Conservation (phyloP, 1,284 basidiomycete species). For the Ustilago curta region DNA sequence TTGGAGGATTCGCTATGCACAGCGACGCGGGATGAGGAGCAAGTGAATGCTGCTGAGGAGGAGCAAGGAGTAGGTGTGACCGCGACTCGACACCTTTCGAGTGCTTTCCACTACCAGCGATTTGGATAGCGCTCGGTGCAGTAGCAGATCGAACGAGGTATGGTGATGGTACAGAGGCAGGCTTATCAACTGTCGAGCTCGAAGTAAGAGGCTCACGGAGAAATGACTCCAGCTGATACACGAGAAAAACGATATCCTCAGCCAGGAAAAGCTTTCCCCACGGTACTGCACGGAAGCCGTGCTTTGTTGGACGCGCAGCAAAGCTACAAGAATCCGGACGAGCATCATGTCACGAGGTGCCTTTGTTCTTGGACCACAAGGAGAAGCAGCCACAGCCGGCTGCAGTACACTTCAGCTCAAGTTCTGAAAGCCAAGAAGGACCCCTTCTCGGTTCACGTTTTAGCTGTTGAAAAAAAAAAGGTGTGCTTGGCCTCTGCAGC, state of each 20-base stretch:
- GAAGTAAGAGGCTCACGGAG: too few species aligned
- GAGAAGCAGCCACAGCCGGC: neutral
- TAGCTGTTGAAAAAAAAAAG: neutral
- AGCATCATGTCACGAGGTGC: neutral
- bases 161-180: neutral
- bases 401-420: neutral
- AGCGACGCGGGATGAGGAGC: neutral
- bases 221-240: too few species aligned
- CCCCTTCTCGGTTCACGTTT: neutral
- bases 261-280: too few species aligned
- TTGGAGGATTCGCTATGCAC: neutral
- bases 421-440: constrained; percentile 13
- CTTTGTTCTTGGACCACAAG: constrained; percentile 3
- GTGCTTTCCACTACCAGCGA: constrained; percentile 7
- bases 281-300: too few species aligned
- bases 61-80: neutral
- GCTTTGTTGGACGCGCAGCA: neutral
- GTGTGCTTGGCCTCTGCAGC: neutral
- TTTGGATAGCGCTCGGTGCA: constrained; percentile 4
- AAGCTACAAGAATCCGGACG: neutral
- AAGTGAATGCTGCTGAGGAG: neutral
- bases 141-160: neutral
- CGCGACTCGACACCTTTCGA: constrained; percentile 7
- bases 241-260: too few species aligned
- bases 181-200: too few species aligned